Percentiles rank a stretch among this genome's conserved stretches.
Evolutionary conservation across 306 rosid species (phyloP).

Genomic region (Vicia sativa): DNA sequence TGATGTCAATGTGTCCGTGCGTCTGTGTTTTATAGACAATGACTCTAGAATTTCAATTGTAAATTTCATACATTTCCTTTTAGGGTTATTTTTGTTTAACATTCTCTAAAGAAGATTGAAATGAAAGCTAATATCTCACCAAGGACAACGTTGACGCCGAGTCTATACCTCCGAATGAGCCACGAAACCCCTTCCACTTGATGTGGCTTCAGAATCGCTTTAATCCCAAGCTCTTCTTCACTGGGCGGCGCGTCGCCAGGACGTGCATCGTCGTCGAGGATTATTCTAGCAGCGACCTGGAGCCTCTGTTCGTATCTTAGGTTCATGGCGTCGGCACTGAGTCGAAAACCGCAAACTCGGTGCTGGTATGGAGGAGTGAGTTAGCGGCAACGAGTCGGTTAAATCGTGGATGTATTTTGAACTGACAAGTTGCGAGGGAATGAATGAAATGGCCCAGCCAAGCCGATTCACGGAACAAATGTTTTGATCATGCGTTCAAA

Average conservation of each 20-base stretch:
- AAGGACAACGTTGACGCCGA: slow-evolving; percentile 89
- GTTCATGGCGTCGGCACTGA: slow-evolving; percentile 18
- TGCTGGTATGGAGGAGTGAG: not conserved
- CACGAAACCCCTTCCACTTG: slow-evolving; percentile 90
- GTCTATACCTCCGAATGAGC: slow-evolving; percentile 73
- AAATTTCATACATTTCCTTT: not conserved
- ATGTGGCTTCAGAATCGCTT: slow-evolving; percentile 76
- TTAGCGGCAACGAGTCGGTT: slow-evolving; percentile 16
- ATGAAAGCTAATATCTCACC: slow-evolving; percentile 44
- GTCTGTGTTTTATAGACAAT: not conserved
- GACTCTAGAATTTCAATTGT: not conserved
- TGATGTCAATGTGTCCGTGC: too few species aligned
- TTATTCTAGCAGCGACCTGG: slow-evolving; percentile 55
- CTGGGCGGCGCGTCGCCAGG: slow-evolving; percentile 39
- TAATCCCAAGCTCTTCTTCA: slow-evolving; percentile 57
- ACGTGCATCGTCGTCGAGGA: slow-evolving; percentile 48
- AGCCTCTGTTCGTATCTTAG: slow-evolving; percentile 69
- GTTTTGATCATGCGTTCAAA: too few species aligned
- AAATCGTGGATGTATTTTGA: not conserved
- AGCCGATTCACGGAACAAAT: too few species aligned
- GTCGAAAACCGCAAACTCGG: not conserved
- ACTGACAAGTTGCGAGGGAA: not conserved
- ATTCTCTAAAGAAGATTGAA: not conserved
- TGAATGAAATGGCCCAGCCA: not conserved
- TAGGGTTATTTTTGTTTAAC: not conserved